Conservation (phyloP, 495 filamentous ascomycete species). For the Achaetomiella virescens region DNA sequence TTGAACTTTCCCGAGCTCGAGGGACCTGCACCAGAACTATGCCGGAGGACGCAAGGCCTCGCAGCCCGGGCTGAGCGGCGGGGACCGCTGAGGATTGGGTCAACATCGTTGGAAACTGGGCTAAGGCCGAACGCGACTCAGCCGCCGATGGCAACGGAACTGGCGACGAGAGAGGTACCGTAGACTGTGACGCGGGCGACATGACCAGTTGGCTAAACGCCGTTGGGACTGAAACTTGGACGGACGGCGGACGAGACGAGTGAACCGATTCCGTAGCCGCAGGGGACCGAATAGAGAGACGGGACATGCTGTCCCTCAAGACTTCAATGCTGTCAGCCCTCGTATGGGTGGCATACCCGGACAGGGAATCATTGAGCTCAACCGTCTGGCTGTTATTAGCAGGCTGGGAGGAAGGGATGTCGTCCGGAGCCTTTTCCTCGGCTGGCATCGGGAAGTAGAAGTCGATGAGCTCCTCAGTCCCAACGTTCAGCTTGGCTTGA, state of each 20-base stretch:
- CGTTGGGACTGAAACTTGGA: neutral
- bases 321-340: constrained; percentile 3
- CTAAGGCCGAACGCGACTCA: neutral
- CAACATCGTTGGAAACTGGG: neutral
- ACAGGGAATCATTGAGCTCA: no score
- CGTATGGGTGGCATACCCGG: neutral
- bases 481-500: neutral
- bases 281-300: neutral
- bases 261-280: neutral
- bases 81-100: neutral
- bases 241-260: neutral
- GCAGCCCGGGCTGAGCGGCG: neutral
- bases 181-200: neutral
- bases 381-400: neutral
- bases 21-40: neutral
- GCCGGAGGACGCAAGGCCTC: constrained; percentile 16
- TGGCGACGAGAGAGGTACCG: no score
- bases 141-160: neutral
- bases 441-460: constrained; percentile 3
- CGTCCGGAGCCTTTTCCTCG: neutral
- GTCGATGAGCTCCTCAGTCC: constrained; percentile 1
- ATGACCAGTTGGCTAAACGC: neutral
- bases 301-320: neutral
- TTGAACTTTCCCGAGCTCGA: constrained; percentile 12
- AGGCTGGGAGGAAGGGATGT: neutral